These are phyloP conservation scores for Colletotrichum sp. DNA, from an alignment of 2,329 filamentous ascomycete genomes.

Conservation along the genomic window DNA sequence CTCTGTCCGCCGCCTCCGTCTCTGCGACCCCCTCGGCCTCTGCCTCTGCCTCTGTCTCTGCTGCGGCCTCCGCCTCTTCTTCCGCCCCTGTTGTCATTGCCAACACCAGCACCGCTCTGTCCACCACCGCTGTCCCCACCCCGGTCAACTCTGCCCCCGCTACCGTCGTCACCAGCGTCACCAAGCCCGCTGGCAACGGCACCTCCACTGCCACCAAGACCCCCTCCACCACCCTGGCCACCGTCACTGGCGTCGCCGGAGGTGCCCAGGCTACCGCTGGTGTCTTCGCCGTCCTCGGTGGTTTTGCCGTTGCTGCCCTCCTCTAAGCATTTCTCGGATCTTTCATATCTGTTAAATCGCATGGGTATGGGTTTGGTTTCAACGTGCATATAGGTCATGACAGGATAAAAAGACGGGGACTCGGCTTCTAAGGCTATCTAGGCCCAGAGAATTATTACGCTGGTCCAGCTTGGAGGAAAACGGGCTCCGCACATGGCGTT, in stretches of 20 bases:
- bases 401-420: constrained; percentile 20
- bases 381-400: constrained; percentile 22
- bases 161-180: constrained; percentile 25
- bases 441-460: neutral
- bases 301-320: constrained; percentile 20
- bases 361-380: constrained; percentile 16
- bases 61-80: constrained; percentile 22
- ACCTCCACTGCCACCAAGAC: neutral
- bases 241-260: neutral
- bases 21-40: constrained; percentile 35
- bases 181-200: constrained; percentile 20
- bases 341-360: constrained; percentile 16
- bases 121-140: constrained; percentile 21
- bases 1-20: constrained; percentile 35
- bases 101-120: constrained; percentile 27
- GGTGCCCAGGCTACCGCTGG: constrained; percentile 20
- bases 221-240: constrained; percentile 1
- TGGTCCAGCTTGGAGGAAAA: neutral
- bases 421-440: constrained; percentile 5
- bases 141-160: constrained; percentile 23
- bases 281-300: constrained; percentile 21
- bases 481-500: constrained; percentile 17
- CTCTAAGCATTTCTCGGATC: constrained; percentile 22
- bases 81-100: constrained; percentile 28
- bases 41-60: constrained; percentile 27